These are phyloP conservation scores for Cadophora malorum DNA, from an alignment of 2,329 filamentous ascomycete genomes.

Conservation along the genomic window DNA sequence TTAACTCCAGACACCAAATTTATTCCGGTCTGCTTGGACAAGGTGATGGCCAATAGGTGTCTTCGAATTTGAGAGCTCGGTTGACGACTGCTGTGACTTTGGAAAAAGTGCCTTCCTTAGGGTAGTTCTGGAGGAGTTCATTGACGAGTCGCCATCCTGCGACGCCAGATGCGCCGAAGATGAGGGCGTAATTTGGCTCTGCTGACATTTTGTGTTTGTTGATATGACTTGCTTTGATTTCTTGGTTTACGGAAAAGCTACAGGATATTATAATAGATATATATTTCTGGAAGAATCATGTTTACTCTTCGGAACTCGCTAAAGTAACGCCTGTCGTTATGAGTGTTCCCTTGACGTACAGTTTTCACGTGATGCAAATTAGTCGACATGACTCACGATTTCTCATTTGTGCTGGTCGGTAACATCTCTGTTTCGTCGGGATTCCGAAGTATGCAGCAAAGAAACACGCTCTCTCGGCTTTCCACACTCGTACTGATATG, in stretches of 20 bases:
- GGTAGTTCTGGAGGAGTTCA: constrained; percentile 1
- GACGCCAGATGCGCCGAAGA: background rate
- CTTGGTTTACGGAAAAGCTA: too few relatives aligned
- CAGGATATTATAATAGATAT: too few relatives aligned
- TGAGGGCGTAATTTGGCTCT: background rate
- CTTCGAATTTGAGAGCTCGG: background rate
- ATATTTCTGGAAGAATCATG: too few relatives aligned
- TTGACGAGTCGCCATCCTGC: background rate
- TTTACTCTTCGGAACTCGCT: too few relatives aligned
- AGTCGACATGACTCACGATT: constrained; percentile 3
- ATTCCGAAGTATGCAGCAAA: too few relatives aligned
- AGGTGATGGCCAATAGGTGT: background rate
- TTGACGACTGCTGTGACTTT: background rate
- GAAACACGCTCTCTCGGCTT: too few relatives aligned
- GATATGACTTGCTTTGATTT: too few relatives aligned
- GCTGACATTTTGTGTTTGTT: background rate
- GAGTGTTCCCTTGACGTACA: too few relatives aligned
- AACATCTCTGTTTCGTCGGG: too few relatives aligned
- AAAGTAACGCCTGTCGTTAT: too few relatives aligned
- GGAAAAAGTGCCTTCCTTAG: background rate
- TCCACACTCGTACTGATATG: too few relatives aligned
- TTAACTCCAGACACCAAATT: background rate
- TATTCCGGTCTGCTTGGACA: background rate
- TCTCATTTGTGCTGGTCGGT: background rate
- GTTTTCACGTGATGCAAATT: background rate